Evolutionary conservation across 192 early-diverging fungal species (phyloP).

Genomic region (Linnemannia hyalina): DNA sequence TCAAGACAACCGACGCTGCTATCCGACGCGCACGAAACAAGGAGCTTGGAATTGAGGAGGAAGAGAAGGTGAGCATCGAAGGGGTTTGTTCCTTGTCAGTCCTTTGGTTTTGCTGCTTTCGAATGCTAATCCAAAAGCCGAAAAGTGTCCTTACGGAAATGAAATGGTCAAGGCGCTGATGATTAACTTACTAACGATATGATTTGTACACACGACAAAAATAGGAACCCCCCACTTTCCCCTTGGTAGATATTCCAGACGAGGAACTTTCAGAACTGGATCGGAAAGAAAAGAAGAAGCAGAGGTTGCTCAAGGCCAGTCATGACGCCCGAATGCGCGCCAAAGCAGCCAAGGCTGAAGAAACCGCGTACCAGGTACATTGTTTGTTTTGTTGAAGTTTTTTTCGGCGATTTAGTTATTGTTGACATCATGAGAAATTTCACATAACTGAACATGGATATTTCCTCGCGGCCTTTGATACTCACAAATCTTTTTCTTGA

Average conservation of each 20-base stretch:
- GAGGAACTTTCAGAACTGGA: slow-evolving; percentile 83
- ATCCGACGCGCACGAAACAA: slow-evolving; percentile 83
- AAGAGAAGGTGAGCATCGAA: slow-evolving; percentile 64
- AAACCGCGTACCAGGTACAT: slow-evolving; percentile 67
- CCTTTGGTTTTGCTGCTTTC: background rate
- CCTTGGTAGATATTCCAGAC: slow-evolving; percentile 83
- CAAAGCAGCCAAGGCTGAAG: slow-evolving; percentile 80
- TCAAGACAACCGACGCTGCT: slow-evolving; percentile 74
- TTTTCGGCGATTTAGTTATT: background rate
- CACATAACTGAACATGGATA: background rate
- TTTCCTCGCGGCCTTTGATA: background rate
- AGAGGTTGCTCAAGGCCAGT: slow-evolving; percentile 81
- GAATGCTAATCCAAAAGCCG: background rate
- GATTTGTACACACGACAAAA: background rate
- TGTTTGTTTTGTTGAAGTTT: background rate
- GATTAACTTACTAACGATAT: background rate
- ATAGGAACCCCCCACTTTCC: slow-evolving; percentile 78
- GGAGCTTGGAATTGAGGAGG: slow-evolving; percentile 84
- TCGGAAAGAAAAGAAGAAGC: slow-evolving; percentile 87
- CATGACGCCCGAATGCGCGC: slow-evolving; percentile 82
- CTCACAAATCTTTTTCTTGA: background rate
- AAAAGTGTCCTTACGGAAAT: background rate
- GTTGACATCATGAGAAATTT: background rate
- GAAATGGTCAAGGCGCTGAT: background rate
- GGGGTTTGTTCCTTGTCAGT: background rate